Base-by-base conservation (phyloP, 352 stramenopile genomes). In the Globisporangium megalacanthum region DNA sequence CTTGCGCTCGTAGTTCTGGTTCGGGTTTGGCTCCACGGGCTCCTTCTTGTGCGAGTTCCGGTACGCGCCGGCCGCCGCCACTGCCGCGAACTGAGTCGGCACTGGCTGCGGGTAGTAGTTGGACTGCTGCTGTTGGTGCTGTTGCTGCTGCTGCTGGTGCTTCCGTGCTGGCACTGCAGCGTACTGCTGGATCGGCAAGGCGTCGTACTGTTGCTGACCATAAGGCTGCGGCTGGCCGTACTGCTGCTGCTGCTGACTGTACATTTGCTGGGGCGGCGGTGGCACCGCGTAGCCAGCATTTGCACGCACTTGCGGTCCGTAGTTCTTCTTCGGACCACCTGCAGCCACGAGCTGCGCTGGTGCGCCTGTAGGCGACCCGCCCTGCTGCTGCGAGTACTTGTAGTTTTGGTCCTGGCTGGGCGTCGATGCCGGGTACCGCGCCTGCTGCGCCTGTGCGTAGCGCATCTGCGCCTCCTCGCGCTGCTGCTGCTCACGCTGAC, bases 391-490 rank as follows among this genome's bases (percentile, higher is more conserved):
- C 39, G 63, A 66, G 55, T 71, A 72, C 33, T 65, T 65, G 60
- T 60, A 64, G 36, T 45, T 37, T 39, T 54, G 60, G 36, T 60
- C 46, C 49, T 64, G 60, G 7, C 13, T 6, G 33, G 69, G 56
- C 52, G 62, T 48, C 9, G 60, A 58, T 39, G 55, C 33, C 29
- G 69, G 69, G 53, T 69, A 72, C 15, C 66, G 70, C 39, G 60
- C 65, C 52, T 81, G 73, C 54, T 77, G 69, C 9, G 72, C 66
- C 49, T 84, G 75, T 36, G 74, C 72, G 36, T 86, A 79, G 10
- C 69, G 73, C 39, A 79, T 62, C 31, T 81, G 71, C 15, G 75
- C 70, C 31, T 77, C 61, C 52, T 81, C 69, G 11, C 65, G 73
- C 54, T 82, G 69, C 37, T 82, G 64, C 9, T 69, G 65, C 45